phyloP scores from a whole-genome alignment of 768 basidiomycete genomes.

The Agrocybe pediades region DNA sequence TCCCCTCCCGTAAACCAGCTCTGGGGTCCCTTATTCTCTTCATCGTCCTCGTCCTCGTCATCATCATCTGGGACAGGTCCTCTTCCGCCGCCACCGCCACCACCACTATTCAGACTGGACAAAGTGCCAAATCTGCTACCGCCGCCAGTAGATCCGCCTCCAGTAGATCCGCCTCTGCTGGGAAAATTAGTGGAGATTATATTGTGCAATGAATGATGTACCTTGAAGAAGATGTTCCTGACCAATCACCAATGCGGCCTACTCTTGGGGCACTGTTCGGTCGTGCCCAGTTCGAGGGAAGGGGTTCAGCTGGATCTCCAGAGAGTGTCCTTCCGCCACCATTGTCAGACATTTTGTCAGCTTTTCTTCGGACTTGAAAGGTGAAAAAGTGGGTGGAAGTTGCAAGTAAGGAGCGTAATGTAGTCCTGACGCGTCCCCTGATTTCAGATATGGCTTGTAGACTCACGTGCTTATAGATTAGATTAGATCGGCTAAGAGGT shows the following conservation, averaged over 20 bases:
- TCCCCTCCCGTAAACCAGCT: constrained; percentile 96
- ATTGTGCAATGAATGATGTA: constrained; percentile 16
- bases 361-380: background rate
- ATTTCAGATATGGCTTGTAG: background rate
- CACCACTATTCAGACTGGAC: constrained; percentile 22
- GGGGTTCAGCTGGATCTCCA: constrained; percentile 48
- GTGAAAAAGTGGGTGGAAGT: too few species aligned
- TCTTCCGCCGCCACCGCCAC: constrained; percentile 17
- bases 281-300: constrained; percentile 49
- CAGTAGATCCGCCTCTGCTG: constrained; percentile 14
- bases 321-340: constrained; percentile 47
- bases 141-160: constrained; percentile 16
- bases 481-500: background rate
- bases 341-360: constrained; percentile 46
- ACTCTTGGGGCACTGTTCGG: constrained; percentile 40
- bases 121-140: constrained; percentile 31
- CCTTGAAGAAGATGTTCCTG: constrained; percentile 25
- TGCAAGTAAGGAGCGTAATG: too few species aligned
- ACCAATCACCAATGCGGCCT: constrained; percentile 58
- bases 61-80: constrained; percentile 33
- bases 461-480: background rate
- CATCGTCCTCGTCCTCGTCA: constrained; percentile 55
- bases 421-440: background rate
- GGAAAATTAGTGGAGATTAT: background rate
- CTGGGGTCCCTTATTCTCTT: constrained; percentile 52